Evolutionary conservation across 352 stramenopile genomes (phyloP).

Genomic region (Phytophthora cactorum): DNA sequence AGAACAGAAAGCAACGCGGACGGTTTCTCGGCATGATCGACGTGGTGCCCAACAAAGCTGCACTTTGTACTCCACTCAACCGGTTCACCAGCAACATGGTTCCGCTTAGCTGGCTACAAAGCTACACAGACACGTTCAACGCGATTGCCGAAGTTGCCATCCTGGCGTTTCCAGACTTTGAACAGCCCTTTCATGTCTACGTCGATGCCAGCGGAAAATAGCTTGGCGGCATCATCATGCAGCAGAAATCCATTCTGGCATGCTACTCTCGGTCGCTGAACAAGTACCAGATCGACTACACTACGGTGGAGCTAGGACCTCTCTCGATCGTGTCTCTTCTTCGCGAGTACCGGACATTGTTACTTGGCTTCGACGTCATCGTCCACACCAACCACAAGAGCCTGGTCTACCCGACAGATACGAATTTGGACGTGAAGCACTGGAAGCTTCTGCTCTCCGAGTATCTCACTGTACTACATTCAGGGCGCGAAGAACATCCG

Average conservation of each 20-base stretch:
- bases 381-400: constrained; percentile 1
- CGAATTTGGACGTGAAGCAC: background rate
- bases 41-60: background rate
- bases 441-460: background rate
- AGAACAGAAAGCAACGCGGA: background rate
- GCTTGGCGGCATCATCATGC: background rate
- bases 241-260: background rate
- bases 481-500: background rate
- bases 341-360: background rate
- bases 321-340: background rate
- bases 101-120: background rate
- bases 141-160: background rate
- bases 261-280: background rate
- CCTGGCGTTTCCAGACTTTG: background rate
- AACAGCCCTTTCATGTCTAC: background rate
- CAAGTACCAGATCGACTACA: constrained; percentile 1
- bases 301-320: background rate
- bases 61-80: background rate
- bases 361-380: background rate
- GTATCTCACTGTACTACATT: background rate
- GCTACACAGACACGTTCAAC: constrained; percentile 1
- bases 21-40: background rate
- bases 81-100: background rate
- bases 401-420: background rate
- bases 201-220: background rate